phyloP scores from a whole-genome alignment of 2,329 filamentous ascomycete genomes.

The Apiospora kogelbergensis region DNA sequence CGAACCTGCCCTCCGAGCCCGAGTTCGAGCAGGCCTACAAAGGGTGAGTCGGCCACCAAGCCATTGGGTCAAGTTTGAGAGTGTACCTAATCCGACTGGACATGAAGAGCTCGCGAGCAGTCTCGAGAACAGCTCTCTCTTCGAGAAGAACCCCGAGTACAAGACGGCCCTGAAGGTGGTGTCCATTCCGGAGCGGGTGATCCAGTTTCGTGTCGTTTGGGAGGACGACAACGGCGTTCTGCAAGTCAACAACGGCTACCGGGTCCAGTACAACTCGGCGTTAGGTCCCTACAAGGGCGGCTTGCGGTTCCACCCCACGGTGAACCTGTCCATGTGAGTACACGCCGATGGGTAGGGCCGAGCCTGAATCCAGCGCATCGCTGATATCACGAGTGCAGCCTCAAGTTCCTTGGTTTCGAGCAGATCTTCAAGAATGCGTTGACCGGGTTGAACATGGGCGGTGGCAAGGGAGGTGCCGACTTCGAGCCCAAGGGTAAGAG shows the following conservation, averaged over 20 bases:
- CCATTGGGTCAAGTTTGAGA: conserved; percentile 20
- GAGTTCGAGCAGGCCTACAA: conserved; percentile 99
- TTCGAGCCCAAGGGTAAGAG: conserved; percentile 99
- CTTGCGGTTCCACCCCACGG: conserved; percentile 88
- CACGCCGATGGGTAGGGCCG: not conserved
- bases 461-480: conserved; percentile 96
- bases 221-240: conserved; percentile 88
- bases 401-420: conserved; percentile 99
- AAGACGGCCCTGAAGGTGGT: conserved; percentile 84
- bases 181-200: conserved; percentile 88
- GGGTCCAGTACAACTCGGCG: conserved; percentile 98
- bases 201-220: conserved; percentile 98
- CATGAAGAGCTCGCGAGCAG: conserved; percentile 84
- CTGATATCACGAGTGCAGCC: conserved; percentile 33
- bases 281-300: conserved; percentile 98
- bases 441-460: conserved; percentile 92
- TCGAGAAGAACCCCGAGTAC: conserved; percentile 93
- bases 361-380: too few relatives aligned
- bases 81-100: not conserved
- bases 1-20: conserved; percentile 83
- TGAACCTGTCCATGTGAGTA: conserved; percentile 67
- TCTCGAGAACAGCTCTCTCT: conserved; percentile 90
- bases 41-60: conserved; percentile 55
- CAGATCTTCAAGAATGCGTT: conserved; percentile 99
- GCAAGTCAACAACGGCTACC: conserved; percentile 92